Conservation (phyloP, 2,329 filamentous ascomycete genomes). For the Ceratocystis cacaofunesta region DNA sequence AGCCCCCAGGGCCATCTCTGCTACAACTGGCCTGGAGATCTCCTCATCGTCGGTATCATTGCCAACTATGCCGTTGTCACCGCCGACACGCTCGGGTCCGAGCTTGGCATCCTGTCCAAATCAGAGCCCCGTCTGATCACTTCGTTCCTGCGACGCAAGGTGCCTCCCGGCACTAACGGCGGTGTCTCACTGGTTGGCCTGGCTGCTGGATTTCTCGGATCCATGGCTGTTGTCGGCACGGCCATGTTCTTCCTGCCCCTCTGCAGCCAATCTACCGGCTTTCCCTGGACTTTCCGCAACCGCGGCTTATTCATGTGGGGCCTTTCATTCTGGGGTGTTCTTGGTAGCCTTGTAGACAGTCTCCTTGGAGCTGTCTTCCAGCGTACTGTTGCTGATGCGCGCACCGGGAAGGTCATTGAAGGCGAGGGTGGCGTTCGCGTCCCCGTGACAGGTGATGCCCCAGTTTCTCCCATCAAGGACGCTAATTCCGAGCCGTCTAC, state of each 20-base stretch:
- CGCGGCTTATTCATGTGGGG: slow-evolving; percentile 36
- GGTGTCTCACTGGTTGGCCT: slow-evolving; percentile 69
- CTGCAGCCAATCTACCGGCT: slow-evolving; percentile 38
- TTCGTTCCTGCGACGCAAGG: slow-evolving; percentile 56
- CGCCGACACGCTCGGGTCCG: slow-evolving; percentile 87
- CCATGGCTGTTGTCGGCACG: slow-evolving; percentile 51
- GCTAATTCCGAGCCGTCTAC: slow-evolving; percentile 25
- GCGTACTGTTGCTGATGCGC: slow-evolving; percentile 69
- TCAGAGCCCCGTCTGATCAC: slow-evolving; percentile 72
- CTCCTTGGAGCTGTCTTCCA: slow-evolving; percentile 74
- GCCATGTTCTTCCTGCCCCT: slow-evolving; percentile 55
- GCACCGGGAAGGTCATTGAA: slow-evolving; percentile 77
- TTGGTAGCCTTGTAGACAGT: slow-evolving; percentile 77
- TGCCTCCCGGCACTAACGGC: slow-evolving; percentile 85
- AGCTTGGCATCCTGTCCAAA: slow-evolving; percentile 78
- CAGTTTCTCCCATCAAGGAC: slow-evolving; percentile 16
- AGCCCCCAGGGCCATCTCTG: slow-evolving; percentile 33
- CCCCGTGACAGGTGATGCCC: slow-evolving; percentile 29
- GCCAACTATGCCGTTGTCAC: slow-evolving; percentile 83
- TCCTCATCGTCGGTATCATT: slow-evolving; percentile 50
- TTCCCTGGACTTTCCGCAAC: slow-evolving; percentile 35
- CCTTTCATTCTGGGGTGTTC: slow-evolving; percentile 56
- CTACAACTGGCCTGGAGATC: slow-evolving; percentile 46
- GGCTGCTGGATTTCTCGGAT: slow-evolving; percentile 56
- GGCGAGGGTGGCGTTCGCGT: slow-evolving; percentile 57